Base-by-base conservation (phyloP, 371 early-diverging fungal species). In the Rhizomucor pusillus region DNA sequence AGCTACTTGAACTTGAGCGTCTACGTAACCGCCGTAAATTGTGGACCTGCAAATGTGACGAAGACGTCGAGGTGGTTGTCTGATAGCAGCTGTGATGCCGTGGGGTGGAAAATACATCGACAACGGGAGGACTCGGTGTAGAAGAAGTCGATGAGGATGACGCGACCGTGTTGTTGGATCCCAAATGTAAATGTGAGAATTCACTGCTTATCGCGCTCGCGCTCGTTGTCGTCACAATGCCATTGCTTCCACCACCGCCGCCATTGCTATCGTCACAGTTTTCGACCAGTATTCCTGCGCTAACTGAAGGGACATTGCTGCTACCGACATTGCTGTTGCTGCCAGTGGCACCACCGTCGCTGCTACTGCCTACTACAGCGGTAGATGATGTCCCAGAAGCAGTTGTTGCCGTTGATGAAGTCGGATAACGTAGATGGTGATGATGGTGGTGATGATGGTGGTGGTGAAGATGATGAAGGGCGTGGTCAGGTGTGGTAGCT, bases 1-100 rank as follows among this genome's bases (percentile, higher is more conserved):
- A 74, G n/a, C 59, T 54, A 41, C 58, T 67, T n/a, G 75, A 69
- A 23, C 64, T 65, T 13, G 75, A 71, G 16, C 75, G 65, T 35
- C 75, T 60, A 40, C 69, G 62, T 35, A 62, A 43, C 35, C 33
- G 41, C 2, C 60, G 63, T 24, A 56, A 58, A 43, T 50, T 36
- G 39, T 64, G 68, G 9, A 63, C 61, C 20, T 62, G 70, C 20
- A 65, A 59, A 46, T 57, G 57, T 1, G 57, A 57, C 1, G 62
- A 57, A 14, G 44, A 49, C 49, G 44, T 25, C 12, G 56, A 47
- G 44, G 54, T 46, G 39, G 52, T 19, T 35, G 52, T 22, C 20
- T 48, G 62, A 33, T 52, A 52, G 46, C 60, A 51, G 37, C 51
- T 51, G 39, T 43, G 29, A 16, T 48, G 48, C 13, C 48, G 48